Evolutionary conservation across 2,329 filamentous ascomycete species (phyloP).

Genomic region (Aspergillus eucalypticola): DNA sequence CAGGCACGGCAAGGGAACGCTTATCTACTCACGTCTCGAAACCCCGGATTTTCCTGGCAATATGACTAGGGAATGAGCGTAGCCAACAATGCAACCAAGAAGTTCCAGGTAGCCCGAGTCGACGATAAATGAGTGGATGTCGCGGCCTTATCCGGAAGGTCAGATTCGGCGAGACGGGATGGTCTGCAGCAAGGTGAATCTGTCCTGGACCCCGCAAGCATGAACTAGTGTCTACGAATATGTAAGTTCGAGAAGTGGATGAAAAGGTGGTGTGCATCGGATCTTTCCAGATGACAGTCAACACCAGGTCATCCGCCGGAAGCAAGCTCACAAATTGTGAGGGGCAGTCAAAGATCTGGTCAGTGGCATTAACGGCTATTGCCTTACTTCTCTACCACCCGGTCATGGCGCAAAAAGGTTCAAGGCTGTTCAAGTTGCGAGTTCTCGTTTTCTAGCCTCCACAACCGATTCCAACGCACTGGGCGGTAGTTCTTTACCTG

Average conservation of each 20-base stretch:
- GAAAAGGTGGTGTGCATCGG: background rate
- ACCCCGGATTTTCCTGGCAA: background rate
- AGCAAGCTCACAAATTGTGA: background rate
- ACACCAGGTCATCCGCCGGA: background rate
- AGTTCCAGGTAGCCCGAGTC: background rate
- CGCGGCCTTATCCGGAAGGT: background rate
- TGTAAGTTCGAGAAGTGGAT: background rate
- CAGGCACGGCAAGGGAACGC: constrained; percentile 10
- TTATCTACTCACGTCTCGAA: constrained; percentile 2
- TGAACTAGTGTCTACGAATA: background rate
- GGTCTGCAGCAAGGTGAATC: background rate
- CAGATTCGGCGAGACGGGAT: background rate
- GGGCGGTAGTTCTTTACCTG: background rate
- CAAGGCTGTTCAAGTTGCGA: background rate
- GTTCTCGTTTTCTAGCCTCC: background rate
- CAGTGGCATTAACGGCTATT: background rate
- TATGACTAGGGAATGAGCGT: background rate
- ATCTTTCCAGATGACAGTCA: background rate
- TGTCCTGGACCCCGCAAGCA: background rate
- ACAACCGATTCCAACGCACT: background rate
- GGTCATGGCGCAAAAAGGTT: background rate
- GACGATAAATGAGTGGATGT: background rate
- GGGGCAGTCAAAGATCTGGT: background rate
- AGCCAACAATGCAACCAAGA: background rate
- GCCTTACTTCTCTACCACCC: background rate